Conservation (phyloP, 306 rosid species). For the Rubus parviflorus region DNA sequence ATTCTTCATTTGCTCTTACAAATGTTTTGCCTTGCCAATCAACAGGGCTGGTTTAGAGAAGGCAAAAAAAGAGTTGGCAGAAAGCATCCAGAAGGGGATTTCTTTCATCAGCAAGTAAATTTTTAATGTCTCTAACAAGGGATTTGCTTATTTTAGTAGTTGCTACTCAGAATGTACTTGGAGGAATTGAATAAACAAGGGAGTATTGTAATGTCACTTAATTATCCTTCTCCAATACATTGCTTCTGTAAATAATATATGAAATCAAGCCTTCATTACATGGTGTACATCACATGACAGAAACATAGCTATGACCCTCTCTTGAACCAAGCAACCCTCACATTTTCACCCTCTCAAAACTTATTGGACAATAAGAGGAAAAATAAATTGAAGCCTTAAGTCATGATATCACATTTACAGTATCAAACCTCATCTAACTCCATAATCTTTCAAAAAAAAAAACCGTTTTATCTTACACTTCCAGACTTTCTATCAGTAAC, state of each 20-base stretch:
- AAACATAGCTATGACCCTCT: neutral
- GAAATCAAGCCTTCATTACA: neutral
- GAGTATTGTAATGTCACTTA: neutral
- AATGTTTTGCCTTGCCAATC: neutral
- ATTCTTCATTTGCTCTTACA: neutral
- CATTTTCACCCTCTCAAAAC: neutral
- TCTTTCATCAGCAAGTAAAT: constrained; percentile 47
- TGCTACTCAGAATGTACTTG: constrained; percentile 1
- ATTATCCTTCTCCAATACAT: neutral
- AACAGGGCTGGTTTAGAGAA: constrained; percentile 69
- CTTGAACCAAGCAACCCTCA: neutral
- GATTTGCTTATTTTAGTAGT: neutral
- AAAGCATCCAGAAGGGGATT: constrained; percentile 64
- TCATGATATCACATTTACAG: neutral
- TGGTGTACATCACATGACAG: neutral
- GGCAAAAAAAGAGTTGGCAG: constrained; percentile 61
- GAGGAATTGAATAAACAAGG: constrained; percentile 1
- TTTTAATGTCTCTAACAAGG: neutral
- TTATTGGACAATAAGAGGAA: neutral
- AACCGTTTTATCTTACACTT: constrained; percentile 34
- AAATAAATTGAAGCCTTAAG: neutral
- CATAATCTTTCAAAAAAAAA: constrained; percentile 1
- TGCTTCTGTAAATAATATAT: constrained; percentile 2
- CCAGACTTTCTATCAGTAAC: constrained; percentile 22
- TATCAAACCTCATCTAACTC: constrained; percentile 15